phyloP scores from a whole-genome alignment of 257 asterid species.

The Solanum ossicruentum region DNA sequence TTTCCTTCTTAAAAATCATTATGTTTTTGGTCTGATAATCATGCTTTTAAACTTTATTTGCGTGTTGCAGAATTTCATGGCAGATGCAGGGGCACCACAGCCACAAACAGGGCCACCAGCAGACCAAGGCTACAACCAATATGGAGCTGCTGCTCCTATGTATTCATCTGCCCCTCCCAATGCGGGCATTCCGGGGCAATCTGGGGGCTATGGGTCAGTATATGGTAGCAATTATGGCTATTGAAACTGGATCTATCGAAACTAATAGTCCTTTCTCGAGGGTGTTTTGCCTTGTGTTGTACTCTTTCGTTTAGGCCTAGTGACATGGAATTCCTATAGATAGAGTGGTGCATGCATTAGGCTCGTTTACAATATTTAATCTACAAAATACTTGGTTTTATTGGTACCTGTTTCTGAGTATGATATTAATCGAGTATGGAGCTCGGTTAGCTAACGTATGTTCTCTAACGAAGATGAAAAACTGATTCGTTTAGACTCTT shows the following conservation, averaged over 20 bases:
- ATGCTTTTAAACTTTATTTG: background rate
- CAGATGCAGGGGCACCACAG: slow-evolving; percentile 56
- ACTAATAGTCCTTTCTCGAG: background rate
- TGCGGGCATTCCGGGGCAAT: slow-evolving; percentile 38
- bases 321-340: background rate
- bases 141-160: slow-evolving; percentile 30
- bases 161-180: slow-evolving; percentile 53
- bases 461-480: too few species aligned
- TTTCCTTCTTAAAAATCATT: background rate
- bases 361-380: background rate
- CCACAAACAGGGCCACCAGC: slow-evolving; percentile 34
- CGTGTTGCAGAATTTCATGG: slow-evolving; percentile 73
- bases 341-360: background rate
- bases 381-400: background rate
- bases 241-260: slow-evolving; percentile 10
- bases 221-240: slow-evolving; percentile 75
- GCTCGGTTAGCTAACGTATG: too few species aligned
- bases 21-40: background rate
- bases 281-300: background rate
- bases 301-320: background rate
- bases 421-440: too few species aligned
- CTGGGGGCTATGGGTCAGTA: slow-evolving; percentile 63
- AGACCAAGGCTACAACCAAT: slow-evolving; percentile 56
- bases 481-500: background rate
- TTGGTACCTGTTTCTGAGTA: background rate